These are phyloP conservation scores for Dispira simplex DNA, from an alignment of 192 early-diverging fungal genomes.

Conservation along the genomic window DNA sequence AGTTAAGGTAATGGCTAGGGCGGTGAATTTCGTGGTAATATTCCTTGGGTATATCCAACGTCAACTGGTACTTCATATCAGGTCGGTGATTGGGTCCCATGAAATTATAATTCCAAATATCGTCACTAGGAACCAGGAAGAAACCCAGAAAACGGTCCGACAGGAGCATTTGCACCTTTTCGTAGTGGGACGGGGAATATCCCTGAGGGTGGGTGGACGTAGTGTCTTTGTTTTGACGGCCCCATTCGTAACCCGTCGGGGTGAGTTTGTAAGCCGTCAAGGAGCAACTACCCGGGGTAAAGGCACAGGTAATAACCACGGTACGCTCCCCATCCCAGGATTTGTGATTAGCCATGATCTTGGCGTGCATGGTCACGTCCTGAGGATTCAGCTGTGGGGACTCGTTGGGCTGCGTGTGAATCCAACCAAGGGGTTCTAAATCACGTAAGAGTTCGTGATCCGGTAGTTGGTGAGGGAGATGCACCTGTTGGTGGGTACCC, in stretches of 20 bases:
- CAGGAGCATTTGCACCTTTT: conserved; percentile 95
- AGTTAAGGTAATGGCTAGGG: conserved; percentile 91
- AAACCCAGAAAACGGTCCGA: conserved; percentile 93
- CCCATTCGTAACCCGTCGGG: conserved; percentile 96
- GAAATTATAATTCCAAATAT: conserved; percentile 98
- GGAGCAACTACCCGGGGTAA: conserved; percentile 96
- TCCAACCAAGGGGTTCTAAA: conserved; percentile 93
- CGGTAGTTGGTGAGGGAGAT: conserved; percentile 76
- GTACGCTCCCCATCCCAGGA: conserved; percentile 94
- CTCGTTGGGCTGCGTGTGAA: conserved; percentile 95
- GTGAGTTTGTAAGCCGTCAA: conserved; percentile 91
- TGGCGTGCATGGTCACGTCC: conserved; percentile 83
- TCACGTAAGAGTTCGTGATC: conserved; percentile 83
- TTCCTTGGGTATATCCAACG: conserved; percentile 85
- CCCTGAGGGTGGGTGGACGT: conserved; percentile 63
- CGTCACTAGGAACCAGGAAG: conserved; percentile 95
- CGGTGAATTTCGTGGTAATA: conserved; percentile 97
- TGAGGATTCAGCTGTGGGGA: conserved; percentile 59
- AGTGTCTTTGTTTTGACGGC: conserved; percentile 80
- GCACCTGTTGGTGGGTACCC: conserved; percentile 90
- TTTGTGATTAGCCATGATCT: conserved; percentile 61
- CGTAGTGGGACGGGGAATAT: conserved; percentile 75
- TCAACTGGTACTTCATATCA: conserved; percentile 85
- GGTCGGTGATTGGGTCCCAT: conserved; percentile 87
- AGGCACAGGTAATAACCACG: conserved; percentile 83